Conservation (phyloP, 306 rosid genomes). For the Lathyrus oleraceus region DNA sequence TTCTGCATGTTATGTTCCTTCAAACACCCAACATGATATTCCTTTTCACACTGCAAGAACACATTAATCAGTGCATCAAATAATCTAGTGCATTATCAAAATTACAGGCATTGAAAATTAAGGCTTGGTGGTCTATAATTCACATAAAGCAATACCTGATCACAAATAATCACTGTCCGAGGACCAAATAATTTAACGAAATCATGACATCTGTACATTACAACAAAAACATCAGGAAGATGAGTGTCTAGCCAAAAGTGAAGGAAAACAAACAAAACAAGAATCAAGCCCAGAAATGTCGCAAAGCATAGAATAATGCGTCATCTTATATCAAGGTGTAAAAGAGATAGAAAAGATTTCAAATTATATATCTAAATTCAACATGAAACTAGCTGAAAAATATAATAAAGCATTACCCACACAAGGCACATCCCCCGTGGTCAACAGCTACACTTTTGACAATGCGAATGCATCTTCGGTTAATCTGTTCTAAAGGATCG, state of each 20-base stretch:
- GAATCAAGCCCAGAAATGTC: background rate
- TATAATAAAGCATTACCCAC: slow-evolving; percentile 56
- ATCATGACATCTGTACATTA: slow-evolving; percentile 61
- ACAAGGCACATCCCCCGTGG: slow-evolving; percentile 87
- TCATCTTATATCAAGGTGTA: background rate
- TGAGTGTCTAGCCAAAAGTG: background rate
- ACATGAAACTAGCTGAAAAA: slow-evolving; percentile 2
- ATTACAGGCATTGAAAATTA: slow-evolving; percentile 4
- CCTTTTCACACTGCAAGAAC: slow-evolving; percentile 81
- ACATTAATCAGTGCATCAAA: background rate
- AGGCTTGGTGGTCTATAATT: background rate
- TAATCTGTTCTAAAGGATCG: slow-evolving; percentile 75
- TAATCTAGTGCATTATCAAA: background rate
- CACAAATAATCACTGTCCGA: slow-evolving; percentile 84
- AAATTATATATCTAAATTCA: background rate
- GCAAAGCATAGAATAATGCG: background rate
- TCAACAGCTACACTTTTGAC: slow-evolving; percentile 63
- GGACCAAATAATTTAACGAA: slow-evolving; percentile 80
- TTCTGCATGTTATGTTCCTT: slow-evolving; percentile 74
- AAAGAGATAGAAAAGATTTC: background rate
- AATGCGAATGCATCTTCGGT: slow-evolving; percentile 78
- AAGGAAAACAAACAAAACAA: background rate
- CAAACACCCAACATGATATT: slow-evolving; percentile 94
- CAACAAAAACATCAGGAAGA: slow-evolving; percentile 23
- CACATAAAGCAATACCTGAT: slow-evolving; percentile 66